These are phyloP conservation scores for Penicillium sp. DNA, from an alignment of 2,329 filamentous ascomycete species.

Conservation along the genomic window DNA sequence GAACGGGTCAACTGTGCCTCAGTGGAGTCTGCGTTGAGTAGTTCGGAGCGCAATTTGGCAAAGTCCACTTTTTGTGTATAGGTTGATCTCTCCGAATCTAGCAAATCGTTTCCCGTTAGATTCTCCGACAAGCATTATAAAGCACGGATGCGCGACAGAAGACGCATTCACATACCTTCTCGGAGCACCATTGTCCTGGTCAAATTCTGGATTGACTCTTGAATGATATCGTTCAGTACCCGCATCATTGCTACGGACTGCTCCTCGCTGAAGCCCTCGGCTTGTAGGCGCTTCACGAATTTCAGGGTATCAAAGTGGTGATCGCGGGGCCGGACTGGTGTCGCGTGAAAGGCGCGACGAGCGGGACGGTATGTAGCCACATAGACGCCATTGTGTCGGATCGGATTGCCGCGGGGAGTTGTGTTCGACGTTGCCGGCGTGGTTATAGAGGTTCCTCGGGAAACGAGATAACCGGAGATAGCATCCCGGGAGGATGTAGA, in stretches of 20 bases:
- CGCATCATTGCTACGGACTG: conserved; percentile 99
- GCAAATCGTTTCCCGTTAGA: neutral
- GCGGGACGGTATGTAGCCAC: conserved; percentile 45
- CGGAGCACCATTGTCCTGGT: conserved; percentile 97
- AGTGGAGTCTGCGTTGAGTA: conserved; percentile 85
- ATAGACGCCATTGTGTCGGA: conserved; percentile 49
- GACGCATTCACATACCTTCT: conserved; percentile 64
- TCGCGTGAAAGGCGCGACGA: conserved; percentile 61
- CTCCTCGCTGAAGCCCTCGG: conserved; percentile 91
- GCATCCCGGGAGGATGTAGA: conserved; percentile 16
- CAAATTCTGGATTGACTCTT: conserved; percentile 96
- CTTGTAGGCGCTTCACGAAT: conserved; percentile 85
- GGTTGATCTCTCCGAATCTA: conserved; percentile 52
- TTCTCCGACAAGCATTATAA: neutral
- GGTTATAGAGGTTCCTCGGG: conserved; percentile 20
- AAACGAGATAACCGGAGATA: conserved; percentile 18
- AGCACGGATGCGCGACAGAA: neutral
- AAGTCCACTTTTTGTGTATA: conserved; percentile 94
- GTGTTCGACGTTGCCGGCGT: conserved; percentile 12
- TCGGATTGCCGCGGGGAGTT: conserved; percentile 30
- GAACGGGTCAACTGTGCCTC: conserved; percentile 85
- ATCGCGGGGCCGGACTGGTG: conserved; percentile 62
- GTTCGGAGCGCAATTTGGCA: conserved; percentile 90
- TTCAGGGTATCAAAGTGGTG: conserved; percentile 99
- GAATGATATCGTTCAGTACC: conserved; percentile 91